Base-by-base conservation (phyloP, 2,329 filamentous ascomycete species). In the Aspergillus brasiliensis region DNA sequence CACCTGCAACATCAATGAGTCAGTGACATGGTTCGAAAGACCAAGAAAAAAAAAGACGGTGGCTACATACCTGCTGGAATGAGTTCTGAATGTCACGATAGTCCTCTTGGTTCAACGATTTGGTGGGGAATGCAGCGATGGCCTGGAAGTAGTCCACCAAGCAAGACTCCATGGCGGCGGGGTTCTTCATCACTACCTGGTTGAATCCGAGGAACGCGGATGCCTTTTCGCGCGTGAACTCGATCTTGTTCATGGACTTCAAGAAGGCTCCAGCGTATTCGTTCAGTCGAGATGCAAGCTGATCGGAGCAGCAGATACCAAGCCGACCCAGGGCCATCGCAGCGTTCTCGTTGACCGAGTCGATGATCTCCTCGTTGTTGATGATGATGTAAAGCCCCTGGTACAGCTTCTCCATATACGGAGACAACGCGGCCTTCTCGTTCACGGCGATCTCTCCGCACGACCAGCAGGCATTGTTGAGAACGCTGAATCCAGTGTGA, bases 391-490 rank as follows among this genome's bases (percentile, higher is more conserved):
- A 85, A 27, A 96, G 86, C 40, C 90, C 87, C 62, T 89, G 84
- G 60, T 96, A 87, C 15, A 99, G 81, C 62, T 90, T 86, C 21
- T 91, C 87, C 8, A 92, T 85, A 73, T 90, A 97, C 1, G 89
- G 89, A 1, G 83, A 83, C 86, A 97, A 91, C 56, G 84, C 86
- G 28, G 82, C 80, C 62, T 88, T 86, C 66, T 88, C 86, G 73
- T 91, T 88, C 75, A 97, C 88, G 15, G 92, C 87, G 62, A 98
- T 95, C 80, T 99, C 95, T 44, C 95, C 95, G 23, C 88, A 88
- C 6, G 93, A 96, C 95, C 95, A 99, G 79, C 94, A 98, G 21
- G 95, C 94, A 73, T 99, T 99, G 83, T 98, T 99, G 61, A 98
- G 88, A 28, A 98, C 93, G 61, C 92, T 92, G 75, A 97, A 97